Evolutionary conservation across 768 basidiomycete genomes (phyloP).

Genomic region (Rhodotorula diobovata): DNA sequence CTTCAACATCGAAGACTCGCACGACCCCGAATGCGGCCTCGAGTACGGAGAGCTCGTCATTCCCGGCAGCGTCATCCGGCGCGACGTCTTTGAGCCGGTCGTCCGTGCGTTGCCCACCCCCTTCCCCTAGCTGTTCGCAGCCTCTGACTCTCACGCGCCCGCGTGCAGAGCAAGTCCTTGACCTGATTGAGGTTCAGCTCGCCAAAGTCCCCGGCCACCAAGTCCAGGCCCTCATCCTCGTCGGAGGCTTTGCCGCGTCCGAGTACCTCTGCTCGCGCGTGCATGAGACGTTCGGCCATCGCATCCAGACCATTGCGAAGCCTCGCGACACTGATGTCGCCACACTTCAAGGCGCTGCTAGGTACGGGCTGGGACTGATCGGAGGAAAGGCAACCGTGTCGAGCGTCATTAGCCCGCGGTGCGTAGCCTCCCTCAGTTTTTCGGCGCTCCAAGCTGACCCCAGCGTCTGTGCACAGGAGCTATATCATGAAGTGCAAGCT

Average conservation of each 20-base stretch:
- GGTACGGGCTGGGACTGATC: constrained; percentile 53
- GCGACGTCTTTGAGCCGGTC: constrained; percentile 83
- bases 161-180: constrained; percentile 57
- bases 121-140: not conserved
- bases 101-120: constrained; percentile 54
- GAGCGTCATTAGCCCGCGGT: constrained; percentile 18
- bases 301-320: constrained; percentile 69
- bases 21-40: constrained; percentile 72
- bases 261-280: constrained; percentile 76
- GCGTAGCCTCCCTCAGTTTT: not conserved
- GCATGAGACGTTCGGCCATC: constrained; percentile 56
- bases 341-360: constrained; percentile 56
- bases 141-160: not conserved
- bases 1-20: constrained; percentile 64
- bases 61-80: constrained; percentile 69
- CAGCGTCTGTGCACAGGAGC: not conserved
- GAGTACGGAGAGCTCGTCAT: constrained; percentile 78
- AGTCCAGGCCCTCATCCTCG: constrained; percentile 77
- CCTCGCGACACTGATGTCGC: constrained; percentile 83
- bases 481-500: constrained; percentile 57
- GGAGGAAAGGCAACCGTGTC: constrained; percentile 15
- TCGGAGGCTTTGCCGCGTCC: constrained; percentile 81
- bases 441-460: not conserved
- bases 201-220: constrained; percentile 49
- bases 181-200: constrained; percentile 71